A percentile compares a stretch with the other conserved stretches of the same genome.
These are phyloP conservation scores for Polygonum maritimum DNA, from an alignment of 148 eudicot genomes.

Conservation along the genomic window DNA sequence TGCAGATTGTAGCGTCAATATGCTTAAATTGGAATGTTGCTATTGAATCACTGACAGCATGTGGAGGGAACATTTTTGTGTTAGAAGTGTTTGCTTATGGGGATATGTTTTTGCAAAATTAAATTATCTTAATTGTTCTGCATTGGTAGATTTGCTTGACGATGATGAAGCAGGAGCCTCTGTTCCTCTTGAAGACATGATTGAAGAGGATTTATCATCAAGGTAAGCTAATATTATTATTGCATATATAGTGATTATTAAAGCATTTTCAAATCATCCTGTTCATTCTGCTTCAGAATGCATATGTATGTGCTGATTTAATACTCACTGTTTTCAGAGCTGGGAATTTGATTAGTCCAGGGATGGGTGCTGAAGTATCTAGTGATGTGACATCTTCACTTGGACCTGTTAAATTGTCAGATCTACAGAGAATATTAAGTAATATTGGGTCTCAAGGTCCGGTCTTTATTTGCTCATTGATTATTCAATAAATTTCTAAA, in stretches of 20 bases:
- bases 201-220: conserved; percentile 83
- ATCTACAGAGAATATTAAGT: conserved; percentile 88
- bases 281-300: not conserved
- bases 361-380: conserved; percentile 62
- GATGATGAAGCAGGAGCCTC: conserved; percentile 71
- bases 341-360: conserved; percentile 78
- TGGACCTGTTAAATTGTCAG: conserved; percentile 87
- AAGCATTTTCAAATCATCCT: not conserved
- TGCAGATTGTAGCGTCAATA: not conserved
- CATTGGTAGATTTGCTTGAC: conserved; percentile 37
- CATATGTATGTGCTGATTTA: not conserved
- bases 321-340: conserved; percentile 39
- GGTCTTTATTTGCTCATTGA: conserved; percentile 2
- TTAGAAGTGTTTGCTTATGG: not conserved
- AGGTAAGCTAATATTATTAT: conserved; percentile 35
- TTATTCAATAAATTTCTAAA: not conserved
- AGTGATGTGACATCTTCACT: conserved; percentile 85
- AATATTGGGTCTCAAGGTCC: conserved; percentile 74
- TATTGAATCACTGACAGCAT: not conserved
- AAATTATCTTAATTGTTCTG: not conserved
- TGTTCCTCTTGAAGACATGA: conserved; percentile 50
- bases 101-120: not conserved
- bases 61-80: not conserved
- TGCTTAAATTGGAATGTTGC: not conserved
- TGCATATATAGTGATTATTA: not conserved